These are phyloP conservation scores for Cucumis cinereus DNA, from an alignment of 306 rosid genomes.

Conservation along the genomic window DNA sequence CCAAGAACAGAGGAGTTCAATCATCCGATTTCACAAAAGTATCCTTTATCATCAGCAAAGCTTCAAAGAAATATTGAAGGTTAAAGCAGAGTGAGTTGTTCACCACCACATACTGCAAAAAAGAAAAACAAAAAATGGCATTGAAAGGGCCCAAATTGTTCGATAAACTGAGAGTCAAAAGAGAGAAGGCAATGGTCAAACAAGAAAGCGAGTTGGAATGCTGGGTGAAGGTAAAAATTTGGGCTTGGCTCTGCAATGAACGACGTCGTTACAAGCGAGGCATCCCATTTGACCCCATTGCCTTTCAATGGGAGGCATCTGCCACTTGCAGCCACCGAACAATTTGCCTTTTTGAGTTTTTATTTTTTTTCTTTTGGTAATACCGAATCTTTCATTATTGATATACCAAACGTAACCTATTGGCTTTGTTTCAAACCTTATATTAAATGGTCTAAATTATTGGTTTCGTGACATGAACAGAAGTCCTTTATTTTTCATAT, in stretches of 20 bases:
- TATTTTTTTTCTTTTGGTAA: background rate
- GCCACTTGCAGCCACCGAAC: background rate
- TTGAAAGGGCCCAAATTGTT: background rate
- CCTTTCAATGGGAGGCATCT: background rate
- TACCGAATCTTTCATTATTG: background rate
- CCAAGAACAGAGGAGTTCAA: background rate
- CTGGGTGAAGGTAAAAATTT: background rate
- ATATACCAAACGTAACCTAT: background rate
- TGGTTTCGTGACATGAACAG: background rate
- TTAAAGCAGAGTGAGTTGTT: background rate
- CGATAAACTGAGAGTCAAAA: background rate
- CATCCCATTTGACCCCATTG: background rate
- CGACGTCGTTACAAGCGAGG: slow-evolving; percentile 6
- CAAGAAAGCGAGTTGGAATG: background rate
- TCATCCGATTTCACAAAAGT: background rate
- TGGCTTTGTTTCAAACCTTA: background rate
- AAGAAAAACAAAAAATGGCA: background rate
- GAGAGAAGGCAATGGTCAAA: background rate
- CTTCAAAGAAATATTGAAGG: background rate
- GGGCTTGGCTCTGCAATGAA: background rate
- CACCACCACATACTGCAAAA: background rate
- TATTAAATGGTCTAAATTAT: background rate
- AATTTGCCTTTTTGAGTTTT: background rate
- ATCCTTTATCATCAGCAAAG: background rate
- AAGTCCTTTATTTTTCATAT: background rate